Evolutionary conservation across 352 stramenopile genomes (phyloP), one percentile per base, ranked within the genome.

Genomic region (Phytophthora boehmeriae): DNA sequence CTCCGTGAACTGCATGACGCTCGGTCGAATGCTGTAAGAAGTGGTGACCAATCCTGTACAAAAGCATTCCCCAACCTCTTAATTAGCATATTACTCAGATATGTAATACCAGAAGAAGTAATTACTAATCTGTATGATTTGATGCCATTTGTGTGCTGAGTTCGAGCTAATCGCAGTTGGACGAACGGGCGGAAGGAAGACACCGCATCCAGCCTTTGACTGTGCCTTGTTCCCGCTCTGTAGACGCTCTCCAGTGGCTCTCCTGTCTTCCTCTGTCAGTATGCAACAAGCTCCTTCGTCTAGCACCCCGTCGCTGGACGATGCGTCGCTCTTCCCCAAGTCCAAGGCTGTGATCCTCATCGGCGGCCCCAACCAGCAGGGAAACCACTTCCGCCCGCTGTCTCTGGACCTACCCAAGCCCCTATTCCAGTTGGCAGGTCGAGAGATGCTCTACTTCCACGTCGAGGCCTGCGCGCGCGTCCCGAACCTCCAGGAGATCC

Each of bases 361-460:
- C 56, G 88, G 88, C 39, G 88, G 88, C 4, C 83, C 86, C 27
- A 95, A 93, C 62, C 82, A 93, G 63, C 86, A 91, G 66, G 85
- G 85, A 53, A 93, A 94, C 61, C 86, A 93, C 70, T 96, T 96
- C 64, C 88, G 88, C 0, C 88, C 88, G 52, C 78, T 96, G 27
- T 95, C 85, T 35, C 69, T 96, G 42, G 86, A 96, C 46, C 68
- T 94, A 39, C 88, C 88, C 30, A 96, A 95, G 68, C 88, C 88
- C 30, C 73, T 96, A 5, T 96, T 96, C 68, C 86, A 89, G 41
- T 83, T 96, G 50, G 88, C 88, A 1, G 88, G 88, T 1, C 76
- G 80, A 25, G 86, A 94, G 54, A 95, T 95, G 85, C 81, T 96
- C 42, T 95, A 90, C 64, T 94, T 95, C 71, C 88, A 96, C 54